Evolutionary conservation across 208 protist genomes (phyloP).

Genomic region (Trypanosoma brucei): DNA sequence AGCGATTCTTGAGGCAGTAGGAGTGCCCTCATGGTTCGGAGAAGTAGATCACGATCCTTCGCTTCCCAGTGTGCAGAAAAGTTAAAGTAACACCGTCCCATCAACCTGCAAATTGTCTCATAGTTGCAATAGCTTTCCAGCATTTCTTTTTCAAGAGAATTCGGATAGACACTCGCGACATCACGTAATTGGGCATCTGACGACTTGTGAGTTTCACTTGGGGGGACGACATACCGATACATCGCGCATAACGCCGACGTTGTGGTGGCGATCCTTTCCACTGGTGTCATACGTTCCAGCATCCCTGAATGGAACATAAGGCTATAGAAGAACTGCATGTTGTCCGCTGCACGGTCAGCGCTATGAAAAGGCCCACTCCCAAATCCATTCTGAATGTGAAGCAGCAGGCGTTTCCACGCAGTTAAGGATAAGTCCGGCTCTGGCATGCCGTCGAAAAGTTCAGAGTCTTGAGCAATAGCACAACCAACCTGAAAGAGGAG

Average conservation of each 20-base stretch:
- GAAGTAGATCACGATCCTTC: background rate
- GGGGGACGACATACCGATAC: background rate
- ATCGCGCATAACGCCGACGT: conserved; percentile 8
- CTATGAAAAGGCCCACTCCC: conserved; percentile 1
- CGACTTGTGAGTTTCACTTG: background rate
- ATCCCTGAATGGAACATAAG: conserved; percentile 15
- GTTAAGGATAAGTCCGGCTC: background rate
- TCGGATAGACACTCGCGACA: background rate
- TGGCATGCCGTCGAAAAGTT: conserved; percentile 5
- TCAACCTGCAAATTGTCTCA: background rate
- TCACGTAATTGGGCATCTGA: background rate
- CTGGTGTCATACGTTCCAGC: conserved; percentile 7
- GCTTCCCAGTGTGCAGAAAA: background rate
- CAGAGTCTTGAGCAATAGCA: conserved; percentile 7
- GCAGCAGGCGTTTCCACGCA: conserved; percentile 7
- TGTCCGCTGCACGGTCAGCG: conserved; percentile 9
- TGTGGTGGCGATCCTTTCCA: conserved; percentile 6
- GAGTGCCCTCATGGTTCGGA: background rate
- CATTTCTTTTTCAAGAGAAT: background rate
- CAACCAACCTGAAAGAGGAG: conserved; percentile 22
- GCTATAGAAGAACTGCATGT: conserved; percentile 20
- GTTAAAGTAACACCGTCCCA: background rate
- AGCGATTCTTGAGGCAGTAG: background rate
- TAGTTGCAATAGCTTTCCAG: background rate
- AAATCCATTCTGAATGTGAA: conserved; percentile 7